Conservation (phyloP, 805 yeast genomes). For the Komagataella populi region DNA sequence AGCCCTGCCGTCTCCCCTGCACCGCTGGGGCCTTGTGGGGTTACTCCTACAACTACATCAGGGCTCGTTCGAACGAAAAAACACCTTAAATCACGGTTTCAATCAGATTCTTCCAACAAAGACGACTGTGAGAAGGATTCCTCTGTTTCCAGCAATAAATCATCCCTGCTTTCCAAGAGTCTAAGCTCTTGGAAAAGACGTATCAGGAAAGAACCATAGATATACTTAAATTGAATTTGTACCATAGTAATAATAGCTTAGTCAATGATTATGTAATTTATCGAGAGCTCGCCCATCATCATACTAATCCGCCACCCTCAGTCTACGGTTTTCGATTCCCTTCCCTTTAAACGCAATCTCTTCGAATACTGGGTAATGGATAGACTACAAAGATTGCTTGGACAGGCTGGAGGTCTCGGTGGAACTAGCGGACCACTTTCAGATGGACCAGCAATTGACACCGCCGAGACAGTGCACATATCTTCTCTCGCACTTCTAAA, state of each 20-base stretch:
- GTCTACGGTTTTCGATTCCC: not conserved
- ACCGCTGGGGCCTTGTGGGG: not conserved
- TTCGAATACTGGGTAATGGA: constrained; percentile 19
- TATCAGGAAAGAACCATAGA: not conserved
- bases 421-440: constrained; percentile 32
- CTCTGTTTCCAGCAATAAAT: not conserved
- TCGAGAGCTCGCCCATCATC: not conserved
- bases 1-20: not conserved
- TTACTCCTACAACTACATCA: not conserved
- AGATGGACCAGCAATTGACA: constrained; percentile 82
- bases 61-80: not conserved
- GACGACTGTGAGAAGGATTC: not conserved
- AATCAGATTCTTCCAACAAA: not conserved
- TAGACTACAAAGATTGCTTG: constrained; percentile 33
- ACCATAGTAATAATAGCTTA: not conserved
- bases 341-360: not conserved
- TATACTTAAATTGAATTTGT: not conserved
- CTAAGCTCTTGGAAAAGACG: not conserved
- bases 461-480: constrained; percentile 91
- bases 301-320: not conserved
- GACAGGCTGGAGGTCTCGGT: constrained; percentile 24
- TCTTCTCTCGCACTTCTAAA: constrained; percentile 90
- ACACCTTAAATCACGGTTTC: not conserved
- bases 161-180: not conserved
- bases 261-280: not conserved